Evolutionary conservation across 805 yeast genomes (phyloP).

Genomic region (Yueomyces sinensis): DNA sequence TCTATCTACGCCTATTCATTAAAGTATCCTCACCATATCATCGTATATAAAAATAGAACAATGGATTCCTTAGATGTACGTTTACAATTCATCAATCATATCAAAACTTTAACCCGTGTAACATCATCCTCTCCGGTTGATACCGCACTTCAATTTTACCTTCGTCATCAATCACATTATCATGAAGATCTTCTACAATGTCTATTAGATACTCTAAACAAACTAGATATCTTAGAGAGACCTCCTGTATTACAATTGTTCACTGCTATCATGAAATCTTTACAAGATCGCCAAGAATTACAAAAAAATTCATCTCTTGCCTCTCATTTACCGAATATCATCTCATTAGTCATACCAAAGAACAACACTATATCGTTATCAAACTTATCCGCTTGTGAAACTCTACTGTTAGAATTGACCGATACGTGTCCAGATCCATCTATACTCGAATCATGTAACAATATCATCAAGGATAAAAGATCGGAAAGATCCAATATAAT

Average conservation of each 20-base stretch:
- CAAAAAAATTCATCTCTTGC: too few relatives aligned
- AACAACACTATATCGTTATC: slow-evolving; percentile 3
- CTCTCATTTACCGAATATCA: neutral
- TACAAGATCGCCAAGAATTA: too few relatives aligned
- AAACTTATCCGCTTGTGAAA: neutral
- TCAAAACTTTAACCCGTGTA: slow-evolving; percentile 24
- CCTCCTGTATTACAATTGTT: slow-evolving; percentile 9
- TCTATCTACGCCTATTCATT: too few relatives aligned
- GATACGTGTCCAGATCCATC: too few relatives aligned
- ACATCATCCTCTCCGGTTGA: neutral
- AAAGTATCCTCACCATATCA: too few relatives aligned
- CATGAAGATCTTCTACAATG: slow-evolving; percentile 25
- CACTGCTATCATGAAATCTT: too few relatives aligned
- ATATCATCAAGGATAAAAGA: too few relatives aligned
- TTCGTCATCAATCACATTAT: slow-evolving; percentile 16
- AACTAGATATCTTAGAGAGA: slow-evolving; percentile 21
- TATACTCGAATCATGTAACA: too few relatives aligned
- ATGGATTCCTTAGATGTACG: slow-evolving; percentile 91
- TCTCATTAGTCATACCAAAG: neutral
- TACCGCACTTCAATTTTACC: slow-evolving; percentile 21
- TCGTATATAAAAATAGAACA: too few relatives aligned
- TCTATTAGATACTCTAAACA: slow-evolving; percentile 16
- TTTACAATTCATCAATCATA: slow-evolving; percentile 39
- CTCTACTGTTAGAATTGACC: too few relatives aligned
- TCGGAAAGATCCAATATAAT: too few relatives aligned